These are phyloP conservation scores for Serendipita vermifera DNA, from an alignment of 768 basidiomycete genomes.

Conservation along the genomic window DNA sequence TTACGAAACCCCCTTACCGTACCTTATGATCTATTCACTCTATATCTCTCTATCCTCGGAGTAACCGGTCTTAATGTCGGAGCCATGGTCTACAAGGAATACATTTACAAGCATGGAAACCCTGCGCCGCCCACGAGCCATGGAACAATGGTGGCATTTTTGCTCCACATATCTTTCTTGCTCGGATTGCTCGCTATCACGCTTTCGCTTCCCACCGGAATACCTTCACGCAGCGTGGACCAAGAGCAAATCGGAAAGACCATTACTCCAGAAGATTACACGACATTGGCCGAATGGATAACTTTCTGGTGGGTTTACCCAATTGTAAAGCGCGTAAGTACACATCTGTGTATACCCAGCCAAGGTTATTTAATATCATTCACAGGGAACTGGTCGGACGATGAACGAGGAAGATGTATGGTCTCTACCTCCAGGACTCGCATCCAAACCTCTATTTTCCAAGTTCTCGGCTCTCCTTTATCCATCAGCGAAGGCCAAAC, in stretches of 20 bases:
- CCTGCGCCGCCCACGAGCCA: neutral
- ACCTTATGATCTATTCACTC: slow-evolving; percentile 47
- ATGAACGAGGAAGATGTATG: slow-evolving; percentile 15
- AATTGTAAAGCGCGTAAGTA: slow-evolving; percentile 13
- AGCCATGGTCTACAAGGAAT: slow-evolving; percentile 40
- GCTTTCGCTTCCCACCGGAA: neutral
- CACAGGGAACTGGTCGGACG: slow-evolving; percentile 1
- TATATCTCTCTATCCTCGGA: slow-evolving; percentile 40
- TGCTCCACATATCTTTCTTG: neutral
- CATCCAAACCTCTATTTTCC: slow-evolving; percentile 11
- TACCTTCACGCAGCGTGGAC: neutral
- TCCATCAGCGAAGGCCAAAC: neutral
- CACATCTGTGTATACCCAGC: neutral
- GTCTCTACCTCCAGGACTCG: slow-evolving; percentile 13
- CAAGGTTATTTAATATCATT: neutral
- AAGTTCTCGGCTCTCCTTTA: slow-evolving; percentile 8
- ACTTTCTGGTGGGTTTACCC: slow-evolving; percentile 15
- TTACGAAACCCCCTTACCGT: slow-evolving; percentile 32
- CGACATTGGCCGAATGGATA: slow-evolving; percentile 12
- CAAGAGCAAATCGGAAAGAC: slow-evolving; percentile 6
- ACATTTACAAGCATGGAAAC: slow-evolving; percentile 22
- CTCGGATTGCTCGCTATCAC: slow-evolving; percentile 1
- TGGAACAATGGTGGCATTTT: neutral
- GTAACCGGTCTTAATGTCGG: slow-evolving; percentile 39
- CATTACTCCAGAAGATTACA: slow-evolving; percentile 16